Conservation (phyloP, 352 stramenopile genomes). For the Aphanomyces stellatus region DNA sequence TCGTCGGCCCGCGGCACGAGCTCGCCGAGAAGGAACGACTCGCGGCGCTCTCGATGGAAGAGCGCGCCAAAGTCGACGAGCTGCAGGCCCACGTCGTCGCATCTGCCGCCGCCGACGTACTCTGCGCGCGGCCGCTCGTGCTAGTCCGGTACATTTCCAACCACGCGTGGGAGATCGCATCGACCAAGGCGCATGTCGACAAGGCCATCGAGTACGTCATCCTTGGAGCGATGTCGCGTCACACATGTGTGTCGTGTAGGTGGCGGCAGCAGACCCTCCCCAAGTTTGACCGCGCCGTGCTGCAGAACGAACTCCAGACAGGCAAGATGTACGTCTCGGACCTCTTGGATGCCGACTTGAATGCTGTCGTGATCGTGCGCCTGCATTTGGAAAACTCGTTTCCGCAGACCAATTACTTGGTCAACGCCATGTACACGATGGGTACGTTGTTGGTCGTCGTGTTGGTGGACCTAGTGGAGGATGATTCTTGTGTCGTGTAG, state of each 20-base stretch:
- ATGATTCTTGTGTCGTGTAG: not conserved
- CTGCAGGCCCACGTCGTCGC: too few relatives aligned
- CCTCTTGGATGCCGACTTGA: not conserved
- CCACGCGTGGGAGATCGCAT: not conserved
- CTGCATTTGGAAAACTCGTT: slow-evolving; percentile 18
- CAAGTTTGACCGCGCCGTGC: not conserved
- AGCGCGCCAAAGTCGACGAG: not conserved
- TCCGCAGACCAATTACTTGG: slow-evolving; percentile 1
- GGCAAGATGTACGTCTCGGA: slow-evolving; percentile 18
- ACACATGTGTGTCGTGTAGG: not conserved
- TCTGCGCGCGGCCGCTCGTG: not conserved
- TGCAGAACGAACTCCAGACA: slow-evolving; percentile 5
- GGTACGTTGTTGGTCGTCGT: not conserved
- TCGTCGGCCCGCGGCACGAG: not conserved
- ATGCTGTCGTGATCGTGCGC: slow-evolving; percentile 3
- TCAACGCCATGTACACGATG: slow-evolving; percentile 20
- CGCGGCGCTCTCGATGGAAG: not conserved
- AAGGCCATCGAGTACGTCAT: not conserved
- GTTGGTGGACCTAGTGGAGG: not conserved
- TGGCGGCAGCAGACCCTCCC: not conserved
- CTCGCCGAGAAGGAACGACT: not conserved
- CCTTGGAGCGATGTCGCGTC: not conserved
- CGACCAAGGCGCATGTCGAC: not conserved
- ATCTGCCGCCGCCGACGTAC: not conserved
- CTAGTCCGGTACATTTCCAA: slow-evolving; percentile 1